These are phyloP conservation scores for Sedum album DNA, from an alignment of 164 flowering plant species.

Conservation along the genomic window DNA sequence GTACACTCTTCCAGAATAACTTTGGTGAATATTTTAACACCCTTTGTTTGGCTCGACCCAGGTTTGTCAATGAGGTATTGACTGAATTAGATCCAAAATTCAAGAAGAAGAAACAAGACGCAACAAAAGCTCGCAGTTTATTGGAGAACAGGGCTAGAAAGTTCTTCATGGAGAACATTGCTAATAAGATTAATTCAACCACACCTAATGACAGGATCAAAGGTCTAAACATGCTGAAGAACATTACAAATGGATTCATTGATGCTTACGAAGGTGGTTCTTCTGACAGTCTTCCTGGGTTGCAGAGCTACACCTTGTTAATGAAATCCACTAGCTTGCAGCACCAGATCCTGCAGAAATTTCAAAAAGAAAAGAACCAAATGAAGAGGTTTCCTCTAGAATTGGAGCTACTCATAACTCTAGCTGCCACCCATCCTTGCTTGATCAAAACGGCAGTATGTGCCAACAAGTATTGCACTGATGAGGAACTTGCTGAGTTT, in stretches of 20 bases:
- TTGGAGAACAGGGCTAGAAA: conserved; percentile 63
- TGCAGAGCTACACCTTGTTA: conserved; percentile 68
- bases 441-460: conserved; percentile 51
- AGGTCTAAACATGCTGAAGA: conserved; percentile 55
- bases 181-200: conserved; percentile 44
- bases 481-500: conserved; percentile 36
- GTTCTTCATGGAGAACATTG: conserved; percentile 62
- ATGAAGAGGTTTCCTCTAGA: conserved; percentile 53
- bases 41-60: conserved; percentile 77
- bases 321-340: conserved; percentile 70
- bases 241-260: conserved; percentile 58
- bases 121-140: conserved; percentile 20
- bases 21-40: conserved; percentile 93
- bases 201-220: conserved; percentile 33
- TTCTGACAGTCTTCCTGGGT: conserved; percentile 63
- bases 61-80: conserved; percentile 62
- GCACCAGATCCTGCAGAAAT: conserved; percentile 39
- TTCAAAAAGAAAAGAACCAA: conserved; percentile 31
- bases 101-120: conserved; percentile 25
- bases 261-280: conserved; percentile 67
- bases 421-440: conserved; percentile 87
- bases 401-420: conserved; percentile 65
- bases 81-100: conserved; percentile 46
- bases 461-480: conserved; percentile 33
- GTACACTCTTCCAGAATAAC: conserved; percentile 87